Percentiles rank a stretch among this genome's conserved stretches.
Evolutionary conservation across 2,329 filamentous ascomycete genomes (phyloP).

Genomic region (Fusarium dlaminii): DNA sequence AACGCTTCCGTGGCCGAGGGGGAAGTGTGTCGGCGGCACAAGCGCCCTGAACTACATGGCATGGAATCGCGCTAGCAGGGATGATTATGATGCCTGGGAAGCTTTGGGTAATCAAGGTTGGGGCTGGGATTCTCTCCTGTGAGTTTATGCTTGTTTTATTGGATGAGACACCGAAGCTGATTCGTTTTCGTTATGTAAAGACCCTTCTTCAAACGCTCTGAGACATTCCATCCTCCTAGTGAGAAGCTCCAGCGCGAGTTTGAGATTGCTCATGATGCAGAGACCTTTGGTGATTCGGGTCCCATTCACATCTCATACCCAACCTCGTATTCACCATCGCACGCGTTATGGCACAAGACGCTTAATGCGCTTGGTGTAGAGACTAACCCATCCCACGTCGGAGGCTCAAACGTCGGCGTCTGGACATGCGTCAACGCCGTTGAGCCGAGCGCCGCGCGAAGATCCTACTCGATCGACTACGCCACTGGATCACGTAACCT

Average conservation of each 20-base stretch:
- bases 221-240: conserved; percentile 57
- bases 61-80: conserved; percentile 56
- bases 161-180: neutral
- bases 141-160: conserved; percentile 24
- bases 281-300: conserved; percentile 54
- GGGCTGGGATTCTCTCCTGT: conserved; percentile 59
- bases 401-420: conserved; percentile 60
- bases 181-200: conserved; percentile 39
- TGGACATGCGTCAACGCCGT: conserved; percentile 61
- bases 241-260: conserved; percentile 47
- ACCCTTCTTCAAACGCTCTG: conserved; percentile 61
- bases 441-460: conserved; percentile 54
- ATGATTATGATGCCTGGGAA: conserved; percentile 67
- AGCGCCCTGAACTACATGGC: conserved; percentile 69
- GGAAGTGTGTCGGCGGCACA: conserved; percentile 69
- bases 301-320: conserved; percentile 60
- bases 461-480: conserved; percentile 60
- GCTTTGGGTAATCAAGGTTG: conserved; percentile 67
- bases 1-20: conserved; percentile 53
- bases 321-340: conserved; percentile 51
- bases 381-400: conserved; percentile 56
- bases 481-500: conserved; percentile 57
- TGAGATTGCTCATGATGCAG: conserved; percentile 51
- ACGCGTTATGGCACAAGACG: conserved; percentile 58
- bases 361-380: conserved; percentile 55